Evolutionary conservation across 345 rosid genomes (phyloP), one percentile per base, ranked within the genome.

Genomic region (Acer yangbiense): DNA sequence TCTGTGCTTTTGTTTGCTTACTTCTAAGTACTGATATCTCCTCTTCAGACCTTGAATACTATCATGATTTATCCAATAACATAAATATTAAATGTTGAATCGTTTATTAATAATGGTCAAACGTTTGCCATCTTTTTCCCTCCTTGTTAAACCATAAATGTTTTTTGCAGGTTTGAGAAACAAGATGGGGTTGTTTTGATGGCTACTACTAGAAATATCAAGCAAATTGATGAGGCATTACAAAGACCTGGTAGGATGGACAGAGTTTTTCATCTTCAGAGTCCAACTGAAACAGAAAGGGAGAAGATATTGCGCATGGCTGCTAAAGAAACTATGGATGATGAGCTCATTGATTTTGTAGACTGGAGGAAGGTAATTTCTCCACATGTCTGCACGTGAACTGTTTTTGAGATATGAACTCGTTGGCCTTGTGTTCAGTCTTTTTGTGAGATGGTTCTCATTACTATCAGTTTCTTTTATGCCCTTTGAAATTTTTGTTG

Each of bases 151-250:
- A 61, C 50, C 64, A 13, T 78, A 64, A 65, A 43, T 46, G 50
- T 46, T 46, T 46, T 64, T 16, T 79, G 76, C 91, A 94, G 98
- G 69, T 94, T 94, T 86, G 94, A 93, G 93, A 94, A 91, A 83
- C 98, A 94, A 83, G 98, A 94, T 82, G 98, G 98, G 35, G 98
- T 94, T 86, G 94, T 94, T 86, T 85, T 94, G 89, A 94, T 94
- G 97, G 98, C 98, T 62, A 94, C 98, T 41, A 93, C 98, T 27
- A 86, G 91, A 80, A 91, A 90, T 85, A 88, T 91, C 80, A 94
- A 93, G 84, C 95, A 93, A 84, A 93, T 94, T 73, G 98, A 94
- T 84, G 92, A 90, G 83, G 98, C 98, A 1, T 90, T 94, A 71
- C 91, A 79, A 83, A 87, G 98, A 68, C 98, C 98, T 74, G 98